Evolutionary conservation across 345 rosid genomes (phyloP), one percentile per base, ranked within the genome.

Genomic region (Eucalyptus curtisii): DNA sequence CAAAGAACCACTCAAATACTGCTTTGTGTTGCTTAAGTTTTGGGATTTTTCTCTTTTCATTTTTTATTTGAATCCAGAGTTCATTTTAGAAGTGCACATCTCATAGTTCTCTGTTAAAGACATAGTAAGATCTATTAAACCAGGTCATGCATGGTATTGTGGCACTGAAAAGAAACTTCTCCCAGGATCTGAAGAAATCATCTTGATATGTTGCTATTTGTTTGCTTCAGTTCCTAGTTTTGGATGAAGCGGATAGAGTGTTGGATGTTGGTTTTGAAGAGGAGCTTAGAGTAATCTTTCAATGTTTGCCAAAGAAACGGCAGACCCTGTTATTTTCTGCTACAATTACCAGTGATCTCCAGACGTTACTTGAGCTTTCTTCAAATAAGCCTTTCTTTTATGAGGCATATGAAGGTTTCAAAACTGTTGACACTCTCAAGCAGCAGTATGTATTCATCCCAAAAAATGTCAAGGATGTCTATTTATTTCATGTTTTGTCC

Each of bases 231-330:
- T 95, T 95, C 92, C 93, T 98, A 82, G 99, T 98, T 87, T 90
- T 98, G 94, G 99, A 98, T 64, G 99, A 98, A 91, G 99, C 99
- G 20, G 99, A 98, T 91, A 94, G 99, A 94, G 97, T 98, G 80
- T 93, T 98, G 93, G 99, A 98, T 92, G 97, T 92, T 90, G 99
- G 99, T 59, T 98, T 98, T 91, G 96, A 98, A 91, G 99, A 95
- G 89, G 99, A 97, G 89, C 86, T 98, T 87, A 91, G 95, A 47
- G 94, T 92, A 3, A 88, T 98, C 16, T 98, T 98, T 76, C 92
- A 93, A 59, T 95, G 96, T 90, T 88, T 97, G 90, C 99, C 99
- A 14, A 93, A 96, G 90, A 93, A 49, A 86, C 91, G 99, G 71
- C 99, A 97, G 89, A 97, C 98, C 16, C 90, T 97, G 86, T 90